Evolutionary conservation across 495 filamentous ascomycete species (phyloP).

Genomic region (Cercophora sp.): DNA sequence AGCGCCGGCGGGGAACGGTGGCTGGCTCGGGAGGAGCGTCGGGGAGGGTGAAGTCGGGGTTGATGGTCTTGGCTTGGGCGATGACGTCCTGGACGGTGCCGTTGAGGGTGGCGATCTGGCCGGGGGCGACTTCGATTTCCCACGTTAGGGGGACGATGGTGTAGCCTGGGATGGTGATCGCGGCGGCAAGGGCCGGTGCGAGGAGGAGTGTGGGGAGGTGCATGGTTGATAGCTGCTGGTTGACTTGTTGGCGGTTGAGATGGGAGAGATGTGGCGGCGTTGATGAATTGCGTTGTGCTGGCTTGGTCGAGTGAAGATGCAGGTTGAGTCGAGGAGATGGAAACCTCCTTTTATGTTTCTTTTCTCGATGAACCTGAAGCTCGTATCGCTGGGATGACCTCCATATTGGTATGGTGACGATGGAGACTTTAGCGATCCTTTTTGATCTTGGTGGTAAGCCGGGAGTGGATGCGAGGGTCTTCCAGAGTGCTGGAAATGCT

Average conservation of each 20-base stretch:
- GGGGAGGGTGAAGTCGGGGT: slow-evolving; percentile 32
- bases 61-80: slow-evolving; percentile 6
- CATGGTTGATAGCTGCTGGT: background rate
- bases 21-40: slow-evolving; percentile 21
- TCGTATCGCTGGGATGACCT: too few species aligned
- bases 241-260: background rate
- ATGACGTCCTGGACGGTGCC: slow-evolving; percentile 11
- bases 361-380: too few species aligned
- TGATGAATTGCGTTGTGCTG: too few species aligned
- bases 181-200: background rate
- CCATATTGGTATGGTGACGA: too few species aligned
- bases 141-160: background rate
- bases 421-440: too few species aligned
- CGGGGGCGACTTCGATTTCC: background rate
- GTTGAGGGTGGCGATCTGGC: slow-evolving; percentile 1
- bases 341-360: too few species aligned
- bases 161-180: slow-evolving; percentile 2
- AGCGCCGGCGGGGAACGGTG: background rate
- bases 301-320: too few species aligned
- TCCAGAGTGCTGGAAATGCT: too few species aligned
- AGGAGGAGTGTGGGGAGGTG: background rate
- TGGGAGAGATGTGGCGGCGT: background rate
- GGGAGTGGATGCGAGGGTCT: too few species aligned
- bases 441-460: too few species aligned
- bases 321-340: too few species aligned